Percentiles rank a stretch among this genome's conserved stretches.
Conservation (phyloP, 352 stramenopile species). For the Thalassiosira hispida region DNA sequence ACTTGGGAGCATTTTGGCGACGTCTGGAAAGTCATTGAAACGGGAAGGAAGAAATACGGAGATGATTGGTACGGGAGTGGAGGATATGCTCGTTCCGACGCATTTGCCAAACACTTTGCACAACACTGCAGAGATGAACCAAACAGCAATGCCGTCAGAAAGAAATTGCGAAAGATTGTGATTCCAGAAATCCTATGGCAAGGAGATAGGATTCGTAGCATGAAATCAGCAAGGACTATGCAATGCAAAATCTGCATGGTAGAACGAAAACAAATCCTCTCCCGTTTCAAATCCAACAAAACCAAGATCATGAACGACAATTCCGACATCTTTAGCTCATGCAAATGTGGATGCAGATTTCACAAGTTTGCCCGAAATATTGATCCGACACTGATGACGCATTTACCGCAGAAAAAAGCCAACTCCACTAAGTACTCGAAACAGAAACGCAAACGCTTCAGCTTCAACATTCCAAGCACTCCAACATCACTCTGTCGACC, state of each 20-base stretch:
- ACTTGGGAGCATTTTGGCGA: conserved; percentile 1
- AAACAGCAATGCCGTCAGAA: neutral
- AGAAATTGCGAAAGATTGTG: neutral
- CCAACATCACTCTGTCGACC: too few relatives aligned
- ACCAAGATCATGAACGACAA: conserved; percentile 26
- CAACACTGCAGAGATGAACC: neutral
- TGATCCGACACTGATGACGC: conserved; percentile 27
- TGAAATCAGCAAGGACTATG: conserved; percentile 16
- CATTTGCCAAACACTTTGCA: conserved; percentile 5
- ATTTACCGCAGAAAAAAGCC: conserved; percentile 33
- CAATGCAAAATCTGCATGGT: conserved; percentile 28
- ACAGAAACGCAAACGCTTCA: neutral
- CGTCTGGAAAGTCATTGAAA: conserved; percentile 19
- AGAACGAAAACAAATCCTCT: conserved; percentile 24
- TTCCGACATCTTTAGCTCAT: conserved; percentile 21
- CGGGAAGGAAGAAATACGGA: neutral
- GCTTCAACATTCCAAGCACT: neutral
- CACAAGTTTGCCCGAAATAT: neutral
- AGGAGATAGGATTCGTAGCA: conserved; percentile 16
- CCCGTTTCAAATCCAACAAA: conserved; percentile 1
- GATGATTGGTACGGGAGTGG: conserved; percentile 4
- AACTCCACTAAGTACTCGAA: neutral
- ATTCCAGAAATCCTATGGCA: conserved; percentile 4
- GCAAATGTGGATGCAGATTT: conserved; percentile 22
- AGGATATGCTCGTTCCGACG: neutral